Evolutionary conservation across 257 asterid genomes (phyloP).

Genomic region (Orobanche coerulescens): DNA sequence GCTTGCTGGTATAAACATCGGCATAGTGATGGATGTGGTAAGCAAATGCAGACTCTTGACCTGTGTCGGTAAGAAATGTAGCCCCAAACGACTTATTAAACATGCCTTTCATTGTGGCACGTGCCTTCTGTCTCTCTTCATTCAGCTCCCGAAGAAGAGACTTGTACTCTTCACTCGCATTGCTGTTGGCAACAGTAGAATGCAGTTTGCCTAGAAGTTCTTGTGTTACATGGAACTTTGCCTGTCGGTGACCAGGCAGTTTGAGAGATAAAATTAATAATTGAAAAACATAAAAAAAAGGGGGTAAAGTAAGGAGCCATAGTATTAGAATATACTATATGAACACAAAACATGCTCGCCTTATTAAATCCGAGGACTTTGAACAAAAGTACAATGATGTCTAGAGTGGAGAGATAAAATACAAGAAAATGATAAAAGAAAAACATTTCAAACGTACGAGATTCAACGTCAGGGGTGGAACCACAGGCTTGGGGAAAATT

Average conservation of each 20-base stretch:
- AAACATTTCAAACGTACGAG: too few relatives aligned
- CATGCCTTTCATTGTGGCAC: conserved; percentile 69
- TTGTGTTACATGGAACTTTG: conserved; percentile 81
- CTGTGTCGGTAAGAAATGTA: conserved; percentile 82
- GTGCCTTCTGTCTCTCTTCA: conserved; percentile 72
- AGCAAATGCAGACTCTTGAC: conserved; percentile 92
- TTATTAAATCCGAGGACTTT: neutral
- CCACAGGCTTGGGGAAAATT: too few relatives aligned
- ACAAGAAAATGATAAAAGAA: too few relatives aligned
- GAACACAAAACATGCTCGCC: neutral
- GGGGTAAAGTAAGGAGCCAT: neutral
- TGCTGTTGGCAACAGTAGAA: conserved; percentile 46
- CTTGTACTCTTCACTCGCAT: conserved; percentile 44
- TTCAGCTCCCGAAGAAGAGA: conserved; percentile 74
- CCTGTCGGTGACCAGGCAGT: conserved; percentile 34
- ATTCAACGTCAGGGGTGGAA: too few relatives aligned
- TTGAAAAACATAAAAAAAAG: neutral
- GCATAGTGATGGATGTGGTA: conserved; percentile 93
- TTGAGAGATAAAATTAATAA: neutral
- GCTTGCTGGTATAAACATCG: conserved; percentile 92
- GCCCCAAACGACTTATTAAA: conserved; percentile 88
- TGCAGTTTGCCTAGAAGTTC: conserved; percentile 90
- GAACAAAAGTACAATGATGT: neutral
- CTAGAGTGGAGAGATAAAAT: neutral
- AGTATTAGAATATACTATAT: neutral